A percentile compares a stretch with the other conserved stretches of the same genome.
Conservation (phyloP, 1,139 yeast species). For the Taphrina betulina region DNA sequence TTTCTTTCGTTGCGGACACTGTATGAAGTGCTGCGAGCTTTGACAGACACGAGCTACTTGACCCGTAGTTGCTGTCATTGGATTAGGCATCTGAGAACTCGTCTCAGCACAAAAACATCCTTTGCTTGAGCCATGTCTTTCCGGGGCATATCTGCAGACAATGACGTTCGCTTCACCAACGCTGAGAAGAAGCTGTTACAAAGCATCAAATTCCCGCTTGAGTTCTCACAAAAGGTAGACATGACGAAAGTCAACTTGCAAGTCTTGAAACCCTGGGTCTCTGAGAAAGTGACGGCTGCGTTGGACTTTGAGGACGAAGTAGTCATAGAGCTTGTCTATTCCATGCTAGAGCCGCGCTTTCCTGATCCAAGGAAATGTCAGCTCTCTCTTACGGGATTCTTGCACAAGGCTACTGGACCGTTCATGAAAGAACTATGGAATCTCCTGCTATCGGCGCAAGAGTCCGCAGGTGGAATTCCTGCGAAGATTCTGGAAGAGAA, state of each 20-base stretch:
- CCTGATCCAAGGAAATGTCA: conserved; percentile 38
- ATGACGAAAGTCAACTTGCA: conserved; percentile 36
- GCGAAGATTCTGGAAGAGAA: conserved; percentile 39
- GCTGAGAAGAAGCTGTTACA: conserved; percentile 28
- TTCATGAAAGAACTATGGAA: conserved; percentile 41
- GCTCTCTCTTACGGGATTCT: conserved; percentile 39
- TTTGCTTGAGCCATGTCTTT: conserved; percentile 21
- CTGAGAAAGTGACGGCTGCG: conserved; percentile 32
- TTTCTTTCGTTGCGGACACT: no score
- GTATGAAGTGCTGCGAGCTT: no score
- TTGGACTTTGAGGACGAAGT: conserved; percentile 37
- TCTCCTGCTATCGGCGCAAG: conserved; percentile 40
- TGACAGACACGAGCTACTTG: no score
- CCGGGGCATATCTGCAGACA: conserved; percentile 28
- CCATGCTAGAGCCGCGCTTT: conserved; percentile 30
- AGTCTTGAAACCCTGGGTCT: conserved; percentile 38
- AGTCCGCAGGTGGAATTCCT: conserved; percentile 41
- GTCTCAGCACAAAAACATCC: no score
- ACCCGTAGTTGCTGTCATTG: no score
- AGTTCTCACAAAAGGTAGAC: conserved; percentile 33
- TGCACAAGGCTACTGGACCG: conserved; percentile 38
- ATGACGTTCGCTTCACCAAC: conserved; percentile 30
- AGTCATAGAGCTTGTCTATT: conserved; percentile 35
- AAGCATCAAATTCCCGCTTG: conserved; percentile 24
- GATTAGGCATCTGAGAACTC: no score